phyloP scores from a whole-genome alignment of 2,329 filamentous ascomycete species.

The Cladosporium cucumerinum region DNA sequence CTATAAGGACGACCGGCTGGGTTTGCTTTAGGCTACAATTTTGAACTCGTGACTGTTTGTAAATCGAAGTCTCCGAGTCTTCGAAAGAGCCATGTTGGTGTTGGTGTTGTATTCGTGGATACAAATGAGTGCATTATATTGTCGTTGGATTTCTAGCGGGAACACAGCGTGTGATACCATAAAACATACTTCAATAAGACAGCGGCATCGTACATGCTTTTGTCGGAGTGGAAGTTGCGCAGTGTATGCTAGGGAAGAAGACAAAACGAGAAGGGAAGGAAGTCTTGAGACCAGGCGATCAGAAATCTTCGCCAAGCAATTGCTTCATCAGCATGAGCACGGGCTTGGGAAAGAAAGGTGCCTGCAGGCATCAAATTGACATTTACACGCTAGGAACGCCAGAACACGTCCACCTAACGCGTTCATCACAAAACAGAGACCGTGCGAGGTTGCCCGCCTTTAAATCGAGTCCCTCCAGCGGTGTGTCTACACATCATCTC shows the following conservation, averaged over 20 bases:
- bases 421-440: too few relatives aligned
- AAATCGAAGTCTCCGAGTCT: conserved; percentile 71
- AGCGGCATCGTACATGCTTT: not conserved
- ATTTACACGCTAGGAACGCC: too few relatives aligned
- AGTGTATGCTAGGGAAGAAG: not conserved
- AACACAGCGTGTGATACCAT: not conserved
- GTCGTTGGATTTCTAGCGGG: not conserved
- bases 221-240: not conserved
- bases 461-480: conserved; percentile 12
- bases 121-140: not conserved
- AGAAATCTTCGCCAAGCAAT: conserved; percentile 10
- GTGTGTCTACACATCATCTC: conserved; percentile 12
- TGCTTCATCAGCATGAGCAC: conserved; percentile 3
- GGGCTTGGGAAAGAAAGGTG: too few relatives aligned
- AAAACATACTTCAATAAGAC: not conserved
- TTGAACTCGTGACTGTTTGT: conserved; percentile 77
- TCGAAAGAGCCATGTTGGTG: conserved; percentile 82
- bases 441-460: conserved; percentile 12
- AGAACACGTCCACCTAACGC: too few relatives aligned
- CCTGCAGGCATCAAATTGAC: too few relatives aligned
- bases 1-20: conserved; percentile 42
- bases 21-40: conserved; percentile 77
- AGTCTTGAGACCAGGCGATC: conserved; percentile 11
- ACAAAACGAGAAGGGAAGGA: conserved; percentile 3
- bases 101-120: not conserved